Evolutionary conservation across 805 yeast genomes (phyloP), one percentile per base, ranked within the genome.

Genomic region (Cyberlindnera amylophila): DNA sequence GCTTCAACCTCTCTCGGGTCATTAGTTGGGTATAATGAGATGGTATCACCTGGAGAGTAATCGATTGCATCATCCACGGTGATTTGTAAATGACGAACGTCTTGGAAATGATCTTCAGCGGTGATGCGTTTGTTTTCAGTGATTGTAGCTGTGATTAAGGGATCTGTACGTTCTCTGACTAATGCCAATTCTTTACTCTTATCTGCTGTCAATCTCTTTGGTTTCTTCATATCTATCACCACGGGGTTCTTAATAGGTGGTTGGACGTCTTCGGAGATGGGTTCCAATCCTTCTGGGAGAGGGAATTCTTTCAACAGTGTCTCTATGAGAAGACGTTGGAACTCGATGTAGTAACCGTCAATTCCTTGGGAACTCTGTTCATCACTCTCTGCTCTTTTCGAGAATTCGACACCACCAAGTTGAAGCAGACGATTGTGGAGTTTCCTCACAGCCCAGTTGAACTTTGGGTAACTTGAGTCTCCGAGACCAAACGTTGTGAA

Each of bases 401-500:
- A 71, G 6, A 88, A 62, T 54, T 84, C 93, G 0, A 49, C 46
- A 2, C 91, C 96, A 1, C 99, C 98, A 13, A 93, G 67, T 62
- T 91, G 97, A 3, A 65, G 54, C 26, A 91, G 56, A 44, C 99
- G 70, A 17, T 79, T 74, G 59, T 91, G 96, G 14, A 93, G 63
- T 56, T 91, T 90, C 47, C 82, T 75, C 29, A 84, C 77, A n/a
- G 96, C 96, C 71, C 81, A 81, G 63, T 93, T 91, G 65, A 79
- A 93, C 50, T 83, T 77, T 5, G 95, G 86, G 59, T 93, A 93
- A 1, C 95, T 82, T 0, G 96, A 82, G 61, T 93, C 98, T 19
- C 99, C 99, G 2, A 93, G 65, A 0, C 99, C 99, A 57, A 93
- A 84, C 2, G 88, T 74, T 3, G 91, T 76, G 51, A 89, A 70